These are phyloP conservation scores for Neobulgaria alba DNA, from an alignment of 2,329 filamentous ascomycete species.

Conservation along the genomic window DNA sequence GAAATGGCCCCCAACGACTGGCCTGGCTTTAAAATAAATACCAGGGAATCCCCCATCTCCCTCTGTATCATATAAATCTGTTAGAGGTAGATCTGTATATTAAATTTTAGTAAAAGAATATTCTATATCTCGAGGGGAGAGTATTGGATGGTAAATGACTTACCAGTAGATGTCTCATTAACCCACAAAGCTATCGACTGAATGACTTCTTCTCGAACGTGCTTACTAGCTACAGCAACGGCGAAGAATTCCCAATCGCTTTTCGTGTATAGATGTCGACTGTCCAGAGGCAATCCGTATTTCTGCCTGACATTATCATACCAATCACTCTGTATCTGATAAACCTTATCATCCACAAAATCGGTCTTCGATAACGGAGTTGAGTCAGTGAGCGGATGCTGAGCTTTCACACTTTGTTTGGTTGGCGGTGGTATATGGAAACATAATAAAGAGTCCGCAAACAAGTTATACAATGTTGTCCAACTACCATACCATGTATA, in stretches of 20 bases:
- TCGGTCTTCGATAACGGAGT: conserved; percentile 27
- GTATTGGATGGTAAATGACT: conserved; percentile 13
- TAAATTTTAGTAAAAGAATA: background rate
- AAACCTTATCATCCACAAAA: conserved; percentile 69
- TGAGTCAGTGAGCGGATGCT: conserved; percentile 21
- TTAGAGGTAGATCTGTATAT: conserved; percentile 59
- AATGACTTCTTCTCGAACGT: conserved; percentile 62
- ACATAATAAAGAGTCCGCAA: conserved; percentile 65
- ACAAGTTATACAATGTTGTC: conserved; percentile 66
- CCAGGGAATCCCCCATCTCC: conserved; percentile 67
- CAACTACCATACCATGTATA: conserved; percentile 69
- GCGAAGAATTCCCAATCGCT: conserved; percentile 90
- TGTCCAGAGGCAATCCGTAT: conserved; percentile 77
- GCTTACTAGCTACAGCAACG: conserved; percentile 64
- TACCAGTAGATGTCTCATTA: conserved; percentile 67
- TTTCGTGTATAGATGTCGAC: conserved; percentile 76
- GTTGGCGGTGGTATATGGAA: conserved; percentile 49
- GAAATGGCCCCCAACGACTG: conserved; percentile 81
- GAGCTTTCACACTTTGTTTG: conserved; percentile 15
- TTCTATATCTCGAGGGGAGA: background rate
- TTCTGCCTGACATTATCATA: conserved; percentile 70
- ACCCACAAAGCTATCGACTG: conserved; percentile 70
- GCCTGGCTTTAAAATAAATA: conserved; percentile 68
- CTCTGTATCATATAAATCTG: conserved; percentile 77
- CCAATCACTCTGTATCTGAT: conserved; percentile 73